These are phyloP conservation scores for Corrigiola litoralis DNA, from an alignment of 179 eudicot species.

Conservation along the genomic window DNA sequence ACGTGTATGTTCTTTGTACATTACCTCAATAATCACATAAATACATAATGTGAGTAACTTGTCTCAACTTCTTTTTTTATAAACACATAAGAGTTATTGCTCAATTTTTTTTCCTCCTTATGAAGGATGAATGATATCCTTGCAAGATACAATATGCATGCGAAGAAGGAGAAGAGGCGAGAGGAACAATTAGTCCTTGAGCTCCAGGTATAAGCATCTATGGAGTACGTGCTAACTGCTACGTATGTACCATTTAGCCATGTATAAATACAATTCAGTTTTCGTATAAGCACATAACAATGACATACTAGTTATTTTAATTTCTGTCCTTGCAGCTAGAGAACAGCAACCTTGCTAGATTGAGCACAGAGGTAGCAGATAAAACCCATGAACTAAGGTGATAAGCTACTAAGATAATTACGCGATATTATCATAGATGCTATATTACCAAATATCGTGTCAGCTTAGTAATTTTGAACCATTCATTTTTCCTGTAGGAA, in stretches of 20 bases:
- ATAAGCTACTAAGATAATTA: neutral
- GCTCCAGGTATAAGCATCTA: slow-evolving; percentile 12
- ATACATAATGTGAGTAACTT: too few relatives aligned
- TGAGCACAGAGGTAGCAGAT: slow-evolving; percentile 24
- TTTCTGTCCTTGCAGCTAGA: slow-evolving; percentile 21
- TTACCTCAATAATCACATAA: too few relatives aligned
- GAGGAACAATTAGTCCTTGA: slow-evolving; percentile 16
- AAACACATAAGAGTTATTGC: neutral
- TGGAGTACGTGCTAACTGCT: too few relatives aligned
- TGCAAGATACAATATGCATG: slow-evolving; percentile 15
- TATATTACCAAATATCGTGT: too few relatives aligned
- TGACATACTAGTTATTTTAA: too few relatives aligned
- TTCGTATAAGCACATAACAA: too few relatives aligned
- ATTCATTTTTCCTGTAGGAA: slow-evolving; percentile 30
- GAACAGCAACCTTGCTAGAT: slow-evolving; percentile 23
- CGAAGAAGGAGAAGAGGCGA: slow-evolving; percentile 15
- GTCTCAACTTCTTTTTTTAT: too few relatives aligned
- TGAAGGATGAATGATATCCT: slow-evolving; percentile 30
- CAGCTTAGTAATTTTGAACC: too few relatives aligned
- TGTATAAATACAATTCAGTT: too few relatives aligned
- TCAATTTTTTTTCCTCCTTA: neutral
- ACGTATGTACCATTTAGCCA: too few relatives aligned
- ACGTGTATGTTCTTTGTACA: too few relatives aligned
- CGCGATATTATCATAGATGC: too few relatives aligned
- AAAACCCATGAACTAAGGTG: slow-evolving; percentile 40